A percentile compares a stretch with the other conserved stretches of the same genome.
Conservation (phyloP, 305 asterid genomes). For the Fraxinus baroniana region DNA sequence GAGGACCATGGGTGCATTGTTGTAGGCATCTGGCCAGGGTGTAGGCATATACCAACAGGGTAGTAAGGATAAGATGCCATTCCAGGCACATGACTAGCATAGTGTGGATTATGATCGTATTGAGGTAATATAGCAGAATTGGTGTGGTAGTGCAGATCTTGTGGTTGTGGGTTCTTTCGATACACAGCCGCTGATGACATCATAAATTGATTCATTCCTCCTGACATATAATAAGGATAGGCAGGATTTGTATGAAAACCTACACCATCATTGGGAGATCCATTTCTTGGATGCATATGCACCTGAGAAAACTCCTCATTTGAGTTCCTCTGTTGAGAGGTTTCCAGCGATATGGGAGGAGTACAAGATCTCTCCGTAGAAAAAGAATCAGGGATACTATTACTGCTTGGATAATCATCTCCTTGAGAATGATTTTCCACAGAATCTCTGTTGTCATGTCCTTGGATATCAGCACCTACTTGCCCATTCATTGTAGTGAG, state of each 20-base stretch:
- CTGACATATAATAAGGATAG: conserved; percentile 66
- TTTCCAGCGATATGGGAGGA: conserved; percentile 52
- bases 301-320: conserved; percentile 51
- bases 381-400: conserved; percentile 42
- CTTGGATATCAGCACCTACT: conserved; percentile 30
- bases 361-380: conserved; percentile 55
- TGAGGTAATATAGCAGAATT: conserved; percentile 47
- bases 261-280: conserved; percentile 39
- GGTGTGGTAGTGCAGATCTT: conserved; percentile 49
- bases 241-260: conserved; percentile 47
- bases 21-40: conserved; percentile 68
- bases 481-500: conserved; percentile 28
- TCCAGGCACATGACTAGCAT: conserved; percentile 55
- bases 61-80: conserved; percentile 70
- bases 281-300: conserved; percentile 42
- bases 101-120: conserved; percentile 55
- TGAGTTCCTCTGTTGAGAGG: conserved; percentile 51
- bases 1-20: conserved; percentile 62
- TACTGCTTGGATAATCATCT: conserved; percentile 53
- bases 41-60: conserved; percentile 68
- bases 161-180: conserved; percentile 36
- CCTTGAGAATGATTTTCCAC: conserved; percentile 38
- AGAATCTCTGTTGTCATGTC: conserved; percentile 30
- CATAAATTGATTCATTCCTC: conserved; percentile 57
- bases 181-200: conserved; percentile 48